Conservation (phyloP, 176 grass and related monocot genomes). For the Leersia perrieri region DNA sequence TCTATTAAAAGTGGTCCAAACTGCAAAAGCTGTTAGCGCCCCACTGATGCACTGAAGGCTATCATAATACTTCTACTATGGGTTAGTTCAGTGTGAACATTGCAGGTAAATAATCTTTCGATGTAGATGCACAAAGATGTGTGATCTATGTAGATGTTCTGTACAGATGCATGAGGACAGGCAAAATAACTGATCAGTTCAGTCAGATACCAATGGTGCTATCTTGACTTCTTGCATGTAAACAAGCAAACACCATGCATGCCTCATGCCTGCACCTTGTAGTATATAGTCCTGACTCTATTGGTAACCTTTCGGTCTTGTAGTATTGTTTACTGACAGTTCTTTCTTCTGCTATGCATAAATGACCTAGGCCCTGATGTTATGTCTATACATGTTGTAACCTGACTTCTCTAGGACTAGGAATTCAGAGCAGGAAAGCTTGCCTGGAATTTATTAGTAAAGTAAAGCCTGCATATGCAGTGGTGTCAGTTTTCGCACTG, state of each 20-base stretch:
- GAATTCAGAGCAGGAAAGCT: neutral
- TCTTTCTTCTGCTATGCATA: neutral
- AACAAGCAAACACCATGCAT: neutral
- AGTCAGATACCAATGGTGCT: neutral
- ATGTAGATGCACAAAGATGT: neutral
- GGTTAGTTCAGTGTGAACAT: neutral
- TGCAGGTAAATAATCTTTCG: conserved; percentile 13
- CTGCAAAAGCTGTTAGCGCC: conserved; percentile 12
- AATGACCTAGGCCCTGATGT: neutral
- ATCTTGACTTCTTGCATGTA: neutral
- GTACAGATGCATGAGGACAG: neutral
- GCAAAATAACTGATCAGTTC: neutral
- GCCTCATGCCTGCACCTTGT: too few species aligned
- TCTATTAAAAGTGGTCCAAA: conserved; percentile 13
- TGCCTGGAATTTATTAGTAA: neutral
- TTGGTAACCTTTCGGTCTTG: neutral
- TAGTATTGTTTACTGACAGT: neutral
- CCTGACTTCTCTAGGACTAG: neutral
- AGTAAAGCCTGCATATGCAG: conserved; percentile 8
- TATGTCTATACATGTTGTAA: neutral
- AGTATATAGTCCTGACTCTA: neutral
- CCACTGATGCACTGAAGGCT: neutral
- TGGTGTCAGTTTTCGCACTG: neutral
- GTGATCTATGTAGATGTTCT: neutral
- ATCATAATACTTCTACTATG: neutral